Percentiles rank a stretch among this genome's conserved stretches.
These are phyloP conservation scores for Cyclotella kingstonii DNA, from an alignment of 108 stramenopile genomes.

Conservation along the genomic window DNA sequence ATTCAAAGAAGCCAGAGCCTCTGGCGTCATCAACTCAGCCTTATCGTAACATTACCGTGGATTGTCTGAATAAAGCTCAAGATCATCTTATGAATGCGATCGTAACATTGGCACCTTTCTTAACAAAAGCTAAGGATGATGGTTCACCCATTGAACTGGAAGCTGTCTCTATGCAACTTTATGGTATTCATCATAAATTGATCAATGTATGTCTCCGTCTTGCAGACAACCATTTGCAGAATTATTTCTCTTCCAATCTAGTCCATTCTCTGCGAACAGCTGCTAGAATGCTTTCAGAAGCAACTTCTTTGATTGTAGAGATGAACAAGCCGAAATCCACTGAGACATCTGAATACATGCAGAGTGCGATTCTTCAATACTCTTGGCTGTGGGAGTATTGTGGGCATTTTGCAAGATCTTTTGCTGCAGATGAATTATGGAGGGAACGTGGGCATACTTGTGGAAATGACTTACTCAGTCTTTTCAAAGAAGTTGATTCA, in stretches of 20 bases:
- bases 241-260: conserved; percentile 78
- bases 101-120: conserved; percentile 44
- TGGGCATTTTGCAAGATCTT: conserved; percentile 86
- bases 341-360: conserved; percentile 21
- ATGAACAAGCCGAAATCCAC: conserved; percentile 3
- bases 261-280: conserved; percentile 70
- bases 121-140: conserved; percentile 39
- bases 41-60: conserved; percentile 52
- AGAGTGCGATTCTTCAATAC: conserved; percentile 64
- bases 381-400: conserved; percentile 84
- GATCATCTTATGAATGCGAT: conserved; percentile 65
- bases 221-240: conserved; percentile 72
- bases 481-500: conserved; percentile 50
- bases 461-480: conserved; percentile 64
- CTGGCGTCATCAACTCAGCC: conserved; percentile 51
- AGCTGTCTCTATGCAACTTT: conserved; percentile 69
- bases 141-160: conserved; percentile 42
- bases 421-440: conserved; percentile 77
- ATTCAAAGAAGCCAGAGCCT: conserved; percentile 30
- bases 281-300: conserved; percentile 58
- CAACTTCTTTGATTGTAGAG: conserved; percentile 46
- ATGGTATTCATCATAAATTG: conserved; percentile 73
- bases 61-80: conserved; percentile 76
- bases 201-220: conserved; percentile 75
- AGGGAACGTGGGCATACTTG: conserved; percentile 75